phyloP scores from a whole-genome alignment of 2,329 filamentous ascomycete species.

The Mycosphaerella sp. region DNA sequence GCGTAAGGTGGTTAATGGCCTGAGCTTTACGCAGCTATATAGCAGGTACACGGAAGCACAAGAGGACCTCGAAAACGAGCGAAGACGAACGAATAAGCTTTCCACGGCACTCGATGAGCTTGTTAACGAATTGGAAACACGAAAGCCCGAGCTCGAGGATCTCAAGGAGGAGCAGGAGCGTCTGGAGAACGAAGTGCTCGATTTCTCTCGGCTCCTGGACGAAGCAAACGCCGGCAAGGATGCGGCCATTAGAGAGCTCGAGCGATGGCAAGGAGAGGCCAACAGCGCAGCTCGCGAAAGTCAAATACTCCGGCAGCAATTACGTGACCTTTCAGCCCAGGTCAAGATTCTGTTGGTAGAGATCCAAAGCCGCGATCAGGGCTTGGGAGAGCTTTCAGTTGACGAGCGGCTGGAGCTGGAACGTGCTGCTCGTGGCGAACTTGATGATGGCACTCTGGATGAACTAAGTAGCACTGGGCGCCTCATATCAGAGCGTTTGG shows the following conservation, averaged over 20 bases:
- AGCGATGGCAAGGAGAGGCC: constrained; percentile 71
- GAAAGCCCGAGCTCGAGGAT: constrained; percentile 82
- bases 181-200: constrained; percentile 71
- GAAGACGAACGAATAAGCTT: constrained; percentile 67
- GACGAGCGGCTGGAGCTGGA: constrained; percentile 72
- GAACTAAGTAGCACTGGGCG: constrained; percentile 79
- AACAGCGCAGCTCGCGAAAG: constrained; percentile 58
- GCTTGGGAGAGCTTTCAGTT: constrained; percentile 61
- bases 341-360: constrained; percentile 88
- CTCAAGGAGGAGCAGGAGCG: constrained; percentile 73
- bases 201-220: constrained; percentile 72
- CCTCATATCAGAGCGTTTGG: constrained; percentile 84
- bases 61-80: constrained; percentile 66
- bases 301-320: constrained; percentile 74
- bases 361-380: constrained; percentile 73
- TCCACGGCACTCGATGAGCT: constrained; percentile 76
- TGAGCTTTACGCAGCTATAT: constrained; percentile 59
- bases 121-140: constrained; percentile 75
- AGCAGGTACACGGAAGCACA: constrained; percentile 59
- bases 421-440: constrained; percentile 68
- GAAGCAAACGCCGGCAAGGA: constrained; percentile 77
- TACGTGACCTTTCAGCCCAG: constrained; percentile 84
- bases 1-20: constrained; percentile 46
- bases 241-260: constrained; percentile 65
- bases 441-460: constrained; percentile 62